These are phyloP conservation scores for Cyberlindnera bimundalis DNA, from an alignment of 805 yeast genomes.

Conservation along the genomic window DNA sequence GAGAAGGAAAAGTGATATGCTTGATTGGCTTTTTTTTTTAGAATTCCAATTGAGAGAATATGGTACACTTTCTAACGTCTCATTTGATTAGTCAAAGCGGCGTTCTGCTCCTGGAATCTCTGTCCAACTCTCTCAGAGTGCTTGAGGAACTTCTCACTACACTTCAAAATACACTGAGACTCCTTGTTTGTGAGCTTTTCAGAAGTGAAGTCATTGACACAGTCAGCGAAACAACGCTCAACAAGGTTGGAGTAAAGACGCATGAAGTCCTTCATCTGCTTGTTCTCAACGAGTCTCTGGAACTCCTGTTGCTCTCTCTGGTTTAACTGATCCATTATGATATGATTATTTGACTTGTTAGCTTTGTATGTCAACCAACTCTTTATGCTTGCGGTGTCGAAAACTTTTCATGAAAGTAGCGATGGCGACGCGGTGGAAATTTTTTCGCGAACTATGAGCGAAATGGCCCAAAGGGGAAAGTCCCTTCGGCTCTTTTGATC, in stretches of 20 bases:
- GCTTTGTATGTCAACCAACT: too few species aligned
- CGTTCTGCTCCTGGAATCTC: slow-evolving; percentile 98
- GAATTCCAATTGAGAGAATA: too few species aligned
- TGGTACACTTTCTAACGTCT: too few species aligned
- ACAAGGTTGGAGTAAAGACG: slow-evolving; percentile 91
- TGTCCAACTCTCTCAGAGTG: slow-evolving; percentile 98
- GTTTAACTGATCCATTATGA: slow-evolving; percentile 87
- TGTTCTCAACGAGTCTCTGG: slow-evolving; percentile 91
- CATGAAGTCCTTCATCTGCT: slow-evolving; percentile 99
- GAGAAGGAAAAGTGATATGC: background rate
- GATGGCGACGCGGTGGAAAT: too few species aligned
- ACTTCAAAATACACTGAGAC: slow-evolving; percentile 78
- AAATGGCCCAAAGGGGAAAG: too few species aligned
- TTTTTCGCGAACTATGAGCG: too few species aligned
- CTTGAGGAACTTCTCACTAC: slow-evolving; percentile 96
- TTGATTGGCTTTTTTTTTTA: too few species aligned
- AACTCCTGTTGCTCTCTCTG: slow-evolving; percentile 95
- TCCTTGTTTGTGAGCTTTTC: slow-evolving; percentile 82
- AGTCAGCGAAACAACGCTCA: slow-evolving; percentile 94
- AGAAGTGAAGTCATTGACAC: slow-evolving; percentile 98
- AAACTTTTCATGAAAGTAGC: too few species aligned
- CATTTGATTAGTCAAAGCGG: slow-evolving; percentile 71
- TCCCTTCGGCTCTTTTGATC: too few species aligned
- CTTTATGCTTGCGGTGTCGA: slow-evolving; percentile 6
- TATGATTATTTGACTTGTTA: too few species aligned